A percentile compares a stretch with the other conserved stretches of the same genome.
Evolutionary conservation across 2,329 filamentous ascomycete genomes (phyloP).

Genomic region (Colletotrichum sp.): DNA sequence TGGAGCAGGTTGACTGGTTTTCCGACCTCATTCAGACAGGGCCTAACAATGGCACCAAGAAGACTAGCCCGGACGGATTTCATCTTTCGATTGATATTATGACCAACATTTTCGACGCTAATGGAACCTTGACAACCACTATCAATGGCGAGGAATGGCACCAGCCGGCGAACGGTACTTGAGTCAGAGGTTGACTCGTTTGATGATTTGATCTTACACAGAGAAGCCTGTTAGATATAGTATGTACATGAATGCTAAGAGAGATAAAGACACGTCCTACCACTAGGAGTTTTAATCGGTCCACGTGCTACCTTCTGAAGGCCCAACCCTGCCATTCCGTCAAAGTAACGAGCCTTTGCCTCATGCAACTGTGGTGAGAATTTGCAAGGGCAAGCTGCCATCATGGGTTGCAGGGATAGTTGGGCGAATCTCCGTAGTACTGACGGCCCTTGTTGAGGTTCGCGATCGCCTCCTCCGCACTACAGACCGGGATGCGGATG

Average conservation of each 20-base stretch:
- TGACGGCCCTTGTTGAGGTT: neutral
- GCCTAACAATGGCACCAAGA: slow-evolving; percentile 34
- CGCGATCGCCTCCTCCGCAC: neutral
- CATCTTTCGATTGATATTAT: slow-evolving; percentile 42
- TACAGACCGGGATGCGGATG: neutral
- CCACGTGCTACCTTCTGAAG: neutral
- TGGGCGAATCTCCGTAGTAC: neutral
- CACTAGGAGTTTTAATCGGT: accelerated
- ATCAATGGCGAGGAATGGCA: slow-evolving; percentile 38
- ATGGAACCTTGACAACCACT: slow-evolving; percentile 42
- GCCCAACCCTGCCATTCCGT: neutral
- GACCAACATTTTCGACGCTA: slow-evolving; percentile 44
- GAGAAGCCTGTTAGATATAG: neutral
- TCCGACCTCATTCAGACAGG: slow-evolving; percentile 42
- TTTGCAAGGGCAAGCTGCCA: neutral
- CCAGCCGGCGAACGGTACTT: slow-evolving; percentile 41
- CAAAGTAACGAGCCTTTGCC: neutral
- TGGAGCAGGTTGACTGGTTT: slow-evolving; percentile 38
- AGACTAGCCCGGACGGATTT: slow-evolving; percentile 41
- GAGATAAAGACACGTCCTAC: neutral
- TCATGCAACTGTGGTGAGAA: neutral
- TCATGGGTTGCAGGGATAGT: neutral
- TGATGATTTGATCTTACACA: neutral
- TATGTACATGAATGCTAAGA: neutral
- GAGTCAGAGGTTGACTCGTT: neutral